Percentiles rank a stretch among this genome's conserved stretches.
phyloP scores from a whole-genome alignment of 805 yeast genomes.

The Candida koratica region DNA sequence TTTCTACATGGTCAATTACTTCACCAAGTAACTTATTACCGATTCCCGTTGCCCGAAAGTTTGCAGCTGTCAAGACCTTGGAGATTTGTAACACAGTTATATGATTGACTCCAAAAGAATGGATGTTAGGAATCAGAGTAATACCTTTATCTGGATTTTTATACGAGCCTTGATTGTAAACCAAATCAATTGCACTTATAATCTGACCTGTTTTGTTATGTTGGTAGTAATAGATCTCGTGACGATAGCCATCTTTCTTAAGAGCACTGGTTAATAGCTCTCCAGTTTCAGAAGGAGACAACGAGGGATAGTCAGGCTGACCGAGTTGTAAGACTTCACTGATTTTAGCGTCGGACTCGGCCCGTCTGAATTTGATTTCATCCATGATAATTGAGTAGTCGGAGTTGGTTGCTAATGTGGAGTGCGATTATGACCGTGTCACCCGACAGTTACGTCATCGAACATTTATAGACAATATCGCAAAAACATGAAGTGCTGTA shows the following conservation, averaged over 20 bases:
- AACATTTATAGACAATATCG: too few species aligned
- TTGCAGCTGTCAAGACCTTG: slow-evolving; percentile 25
- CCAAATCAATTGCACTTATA: slow-evolving; percentile 23
- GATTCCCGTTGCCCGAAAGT: slow-evolving; percentile 28
- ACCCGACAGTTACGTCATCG: too few species aligned
- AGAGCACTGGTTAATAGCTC: slow-evolving; percentile 12
- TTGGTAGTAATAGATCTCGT: slow-evolving; percentile 26
- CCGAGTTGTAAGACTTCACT: slow-evolving; percentile 10
- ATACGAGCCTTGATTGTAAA: slow-evolving; percentile 24
- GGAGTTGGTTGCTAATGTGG: background rate
- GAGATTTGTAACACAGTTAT: slow-evolving; percentile 25
- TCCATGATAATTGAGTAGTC: slow-evolving; percentile 10
- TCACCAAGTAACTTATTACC: slow-evolving; percentile 23
- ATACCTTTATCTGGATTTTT: slow-evolving; percentile 27
- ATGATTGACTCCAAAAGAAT: slow-evolving; percentile 29
- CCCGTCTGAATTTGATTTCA: slow-evolving; percentile 16
- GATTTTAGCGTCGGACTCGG: slow-evolving; percentile 13
- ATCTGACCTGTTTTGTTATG: slow-evolving; percentile 19
- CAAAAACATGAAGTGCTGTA: too few species aligned
- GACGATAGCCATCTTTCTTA: slow-evolving; percentile 18
- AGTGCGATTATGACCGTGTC: slow-evolving; percentile 4
- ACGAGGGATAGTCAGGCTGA: slow-evolving; percentile 3
- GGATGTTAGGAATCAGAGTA: slow-evolving; percentile 28
- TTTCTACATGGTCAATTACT: slow-evolving; percentile 31
- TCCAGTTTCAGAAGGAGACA: slow-evolving; percentile 17